These are phyloP conservation scores for Penicillium olsonii DNA, from an alignment of 2,329 filamentous ascomycete genomes.

Conservation along the genomic window DNA sequence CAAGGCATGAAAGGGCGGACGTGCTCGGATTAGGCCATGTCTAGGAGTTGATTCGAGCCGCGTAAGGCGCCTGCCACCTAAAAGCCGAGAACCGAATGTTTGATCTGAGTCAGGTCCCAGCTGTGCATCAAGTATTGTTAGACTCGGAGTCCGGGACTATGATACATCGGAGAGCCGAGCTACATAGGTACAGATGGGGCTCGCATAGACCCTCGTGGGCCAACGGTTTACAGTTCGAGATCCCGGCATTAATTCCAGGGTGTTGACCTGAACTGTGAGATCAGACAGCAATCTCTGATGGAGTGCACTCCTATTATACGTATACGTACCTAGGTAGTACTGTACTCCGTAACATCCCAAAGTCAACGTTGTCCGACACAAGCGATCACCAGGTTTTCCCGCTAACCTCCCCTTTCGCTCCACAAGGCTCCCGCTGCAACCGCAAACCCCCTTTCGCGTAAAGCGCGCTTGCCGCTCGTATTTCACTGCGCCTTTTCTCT, in stretches of 20 bases:
- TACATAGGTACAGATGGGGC: conserved; percentile 8
- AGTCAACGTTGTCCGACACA: background rate
- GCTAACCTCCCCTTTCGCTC: conserved; percentile 11
- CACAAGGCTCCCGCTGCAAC: conserved; percentile 36
- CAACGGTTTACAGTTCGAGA: background rate
- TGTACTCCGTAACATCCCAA: background rate
- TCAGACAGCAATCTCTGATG: background rate
- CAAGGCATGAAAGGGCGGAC: conserved; percentile 10
- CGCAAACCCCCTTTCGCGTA: conserved; percentile 33
- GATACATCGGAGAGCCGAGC: conserved; percentile 14
- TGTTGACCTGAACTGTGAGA: background rate
- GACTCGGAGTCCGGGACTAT: conserved; percentile 17
- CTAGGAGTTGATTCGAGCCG: conserved; percentile 11
- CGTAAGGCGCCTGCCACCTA: conserved; percentile 7
- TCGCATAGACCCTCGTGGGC: conserved; percentile 3
- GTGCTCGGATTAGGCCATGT: conserved; percentile 13
- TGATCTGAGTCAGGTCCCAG: conserved; percentile 16
- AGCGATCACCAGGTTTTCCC: conserved; percentile 20
- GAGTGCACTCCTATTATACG: background rate
- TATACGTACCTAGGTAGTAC: no score
- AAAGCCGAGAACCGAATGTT: conserved; percentile 5
- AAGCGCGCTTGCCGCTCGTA: conserved; percentile 43
- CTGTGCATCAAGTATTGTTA: no score
- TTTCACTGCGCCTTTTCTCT: background rate
- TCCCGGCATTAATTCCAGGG: background rate